Evolutionary conservation across 371 early-diverging fungal genomes (phyloP), one percentile per base, ranked within the genome.

Genomic region (Mucor irregularis): DNA sequence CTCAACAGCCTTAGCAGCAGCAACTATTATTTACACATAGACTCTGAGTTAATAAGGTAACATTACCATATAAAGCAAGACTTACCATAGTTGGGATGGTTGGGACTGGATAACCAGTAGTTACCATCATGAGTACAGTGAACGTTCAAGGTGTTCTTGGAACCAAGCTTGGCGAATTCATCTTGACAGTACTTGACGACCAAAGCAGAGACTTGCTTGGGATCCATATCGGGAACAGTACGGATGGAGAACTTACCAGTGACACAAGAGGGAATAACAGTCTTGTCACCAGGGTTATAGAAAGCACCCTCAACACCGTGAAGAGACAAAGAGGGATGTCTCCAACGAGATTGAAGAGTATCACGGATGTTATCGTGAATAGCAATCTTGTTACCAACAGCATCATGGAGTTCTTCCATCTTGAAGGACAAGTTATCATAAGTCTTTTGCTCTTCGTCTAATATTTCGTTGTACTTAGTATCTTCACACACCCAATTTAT

Each of bases 271-370:
- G 98, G 98, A 61, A 98, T 94, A 16, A 98, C 98, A 11, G 98
- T 98, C 85, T 98, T 97, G 68, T 86, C 90, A 55, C 97, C 96
- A 16, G 95, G 76, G 31, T 87, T 85, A 67, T 92, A 94, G 78
- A 96, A 96, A 3, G 96, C 97, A 55, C 97, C 97, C 77, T 98
- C 96, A 58, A 96, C 85, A 62, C 98, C 98, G 79, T 98, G 98
- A 33, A 98, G 78, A 13, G 95, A 93, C 39, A 97, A 85, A 37
- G 97, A 93, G 22, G 97, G 98, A 83, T 82, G 91, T 51, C 98
- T 84, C 98, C 97, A 96, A 64, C 92, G 87, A 60, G 83, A 81
- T 78, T 94, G 95, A 64, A 98, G 83, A 28, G 90, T 89, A 42
- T 84, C 80, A 56, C 81, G 85, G 49, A 88, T 90, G 45, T 70